A percentile compares a stretch with the other conserved stretches of the same genome.
phyloP scores from a whole-genome alignment of 1,284 basidiomycete species.

The Fomitopsis palustris region DNA sequence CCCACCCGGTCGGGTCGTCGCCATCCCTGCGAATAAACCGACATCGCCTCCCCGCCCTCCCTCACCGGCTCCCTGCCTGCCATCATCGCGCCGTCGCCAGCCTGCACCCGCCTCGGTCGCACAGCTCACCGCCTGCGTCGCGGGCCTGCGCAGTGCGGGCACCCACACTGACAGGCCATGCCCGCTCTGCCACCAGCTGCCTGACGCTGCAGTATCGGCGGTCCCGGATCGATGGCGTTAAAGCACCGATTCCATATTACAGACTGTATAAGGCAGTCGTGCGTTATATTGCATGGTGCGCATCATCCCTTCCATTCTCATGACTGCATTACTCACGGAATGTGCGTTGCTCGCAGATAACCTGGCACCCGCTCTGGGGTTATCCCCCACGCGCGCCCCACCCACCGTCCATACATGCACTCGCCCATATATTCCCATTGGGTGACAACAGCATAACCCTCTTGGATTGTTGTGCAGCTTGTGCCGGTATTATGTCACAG shows the following conservation, averaged over 20 bases:
- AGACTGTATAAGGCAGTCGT: conserved; percentile 15
- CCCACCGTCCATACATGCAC: background rate
- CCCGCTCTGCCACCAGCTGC: background rate
- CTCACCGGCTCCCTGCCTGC: background rate
- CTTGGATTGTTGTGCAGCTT: background rate
- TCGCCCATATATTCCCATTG: background rate
- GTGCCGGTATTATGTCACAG: background rate
- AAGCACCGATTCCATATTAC: conserved; percentile 11
- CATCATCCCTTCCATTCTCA: conserved; percentile 23
- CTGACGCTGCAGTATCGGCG: conserved; percentile 12
- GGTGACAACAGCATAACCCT: background rate
- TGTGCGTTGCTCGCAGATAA: conserved; percentile 5
- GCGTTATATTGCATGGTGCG: conserved; percentile 15
- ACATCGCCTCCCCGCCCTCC: conserved; percentile 7
- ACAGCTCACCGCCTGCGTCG: background rate
- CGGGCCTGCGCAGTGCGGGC: background rate
- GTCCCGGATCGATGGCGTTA: conserved; percentile 20
- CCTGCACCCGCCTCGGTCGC: background rate
- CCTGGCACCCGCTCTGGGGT: background rate
- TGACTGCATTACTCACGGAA: conserved; percentile 16
- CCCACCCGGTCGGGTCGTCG: conserved; percentile 18
- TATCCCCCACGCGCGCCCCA: too few relatives aligned
- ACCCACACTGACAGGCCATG: conserved; percentile 7
- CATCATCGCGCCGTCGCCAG: background rate
- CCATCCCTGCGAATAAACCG: conserved; percentile 8